These are phyloP conservation scores for Articulospora tetracladia DNA, from an alignment of 495 filamentous ascomycete species.

Conservation along the genomic window DNA sequence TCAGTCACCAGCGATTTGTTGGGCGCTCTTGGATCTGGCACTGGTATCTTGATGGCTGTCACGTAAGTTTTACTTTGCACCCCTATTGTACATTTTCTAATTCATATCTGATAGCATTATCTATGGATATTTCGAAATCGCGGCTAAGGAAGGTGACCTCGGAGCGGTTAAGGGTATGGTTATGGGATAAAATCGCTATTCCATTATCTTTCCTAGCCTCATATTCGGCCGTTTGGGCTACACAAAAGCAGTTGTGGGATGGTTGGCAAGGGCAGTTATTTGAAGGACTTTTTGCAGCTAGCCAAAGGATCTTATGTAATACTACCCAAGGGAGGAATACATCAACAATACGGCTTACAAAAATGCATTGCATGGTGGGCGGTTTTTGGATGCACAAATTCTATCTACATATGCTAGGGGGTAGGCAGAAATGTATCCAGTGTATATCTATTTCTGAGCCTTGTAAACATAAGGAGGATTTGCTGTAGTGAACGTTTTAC, in stretches of 20 bases:
- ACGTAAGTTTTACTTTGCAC: conserved; percentile 65
- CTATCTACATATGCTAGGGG: background rate
- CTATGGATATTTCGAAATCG: conserved; percentile 98
- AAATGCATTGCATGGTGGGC: conserved; percentile 16
- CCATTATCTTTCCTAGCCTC: conserved; percentile 13
- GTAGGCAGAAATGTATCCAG: conserved; percentile 1
- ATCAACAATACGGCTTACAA: background rate
- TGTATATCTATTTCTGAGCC: conserved; percentile 4
- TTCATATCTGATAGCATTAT: conserved; percentile 68
- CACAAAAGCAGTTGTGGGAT: conserved; percentile 13
- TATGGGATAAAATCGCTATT: conserved; percentile 43
- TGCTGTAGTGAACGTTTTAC: background rate
- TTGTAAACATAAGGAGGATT: background rate
- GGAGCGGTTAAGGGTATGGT: conserved; percentile 80
- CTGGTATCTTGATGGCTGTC: conserved; percentile 95
- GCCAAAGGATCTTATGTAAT: conserved; percentile 15
- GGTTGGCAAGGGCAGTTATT: background rate
- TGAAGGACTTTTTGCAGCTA: background rate
- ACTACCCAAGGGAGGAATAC: conserved; percentile 4
- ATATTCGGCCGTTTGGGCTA: conserved; percentile 13
- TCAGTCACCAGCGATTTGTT: conserved; percentile 94
- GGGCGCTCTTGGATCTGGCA: conserved; percentile 94
- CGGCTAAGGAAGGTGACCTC: conserved; percentile 95
- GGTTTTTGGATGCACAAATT: background rate
- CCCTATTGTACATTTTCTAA: background rate